A percentile compares a stretch with the other conserved stretches of the same genome.
Conservation (phyloP, 345 rosid genomes). For the Eutrema heterophyllum region DNA sequence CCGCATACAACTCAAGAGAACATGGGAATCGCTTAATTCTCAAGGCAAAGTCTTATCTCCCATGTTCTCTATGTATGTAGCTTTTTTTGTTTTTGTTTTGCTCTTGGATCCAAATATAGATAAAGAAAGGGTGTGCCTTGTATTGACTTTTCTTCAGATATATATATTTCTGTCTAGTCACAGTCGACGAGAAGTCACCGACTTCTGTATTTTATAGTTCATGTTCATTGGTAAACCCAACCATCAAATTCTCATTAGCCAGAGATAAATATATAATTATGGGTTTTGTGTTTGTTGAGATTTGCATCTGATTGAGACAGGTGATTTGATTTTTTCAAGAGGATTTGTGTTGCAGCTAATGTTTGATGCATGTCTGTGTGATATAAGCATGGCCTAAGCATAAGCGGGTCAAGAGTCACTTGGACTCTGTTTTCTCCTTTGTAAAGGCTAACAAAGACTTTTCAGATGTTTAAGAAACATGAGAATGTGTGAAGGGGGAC, state of each 20-base stretch:
- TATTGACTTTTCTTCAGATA: constrained; percentile 25
- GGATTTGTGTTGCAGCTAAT: neutral
- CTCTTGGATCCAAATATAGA: neutral
- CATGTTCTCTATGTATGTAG: constrained; percentile 18
- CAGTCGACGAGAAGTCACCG: constrained; percentile 21
- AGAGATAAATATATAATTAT: neutral
- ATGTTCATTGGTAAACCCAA: neutral
- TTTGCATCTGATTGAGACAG: neutral
- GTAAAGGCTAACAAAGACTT: constrained; percentile 6
- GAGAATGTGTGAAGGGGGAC: constrained; percentile 17
- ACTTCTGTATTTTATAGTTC: constrained; percentile 21
- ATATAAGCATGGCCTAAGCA: constrained; percentile 8
- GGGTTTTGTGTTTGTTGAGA: neutral
- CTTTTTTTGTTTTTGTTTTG: neutral
- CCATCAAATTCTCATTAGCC: neutral
- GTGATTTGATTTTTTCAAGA: neutral
- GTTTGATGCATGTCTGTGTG: neutral
- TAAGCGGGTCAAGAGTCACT: neutral
- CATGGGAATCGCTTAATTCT: constrained; percentile 26
- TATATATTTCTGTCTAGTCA: constrained; percentile 3
- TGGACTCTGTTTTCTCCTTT: constrained; percentile 14
- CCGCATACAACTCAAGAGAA: constrained; percentile 21
- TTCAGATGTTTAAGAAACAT: constrained; percentile 6
- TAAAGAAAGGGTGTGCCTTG: constrained; percentile 16
- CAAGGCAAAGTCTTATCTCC: constrained; percentile 24